Base-by-base conservation (phyloP, 2,329 filamentous ascomycete species). In the Colletotrichum euphorbiae region DNA sequence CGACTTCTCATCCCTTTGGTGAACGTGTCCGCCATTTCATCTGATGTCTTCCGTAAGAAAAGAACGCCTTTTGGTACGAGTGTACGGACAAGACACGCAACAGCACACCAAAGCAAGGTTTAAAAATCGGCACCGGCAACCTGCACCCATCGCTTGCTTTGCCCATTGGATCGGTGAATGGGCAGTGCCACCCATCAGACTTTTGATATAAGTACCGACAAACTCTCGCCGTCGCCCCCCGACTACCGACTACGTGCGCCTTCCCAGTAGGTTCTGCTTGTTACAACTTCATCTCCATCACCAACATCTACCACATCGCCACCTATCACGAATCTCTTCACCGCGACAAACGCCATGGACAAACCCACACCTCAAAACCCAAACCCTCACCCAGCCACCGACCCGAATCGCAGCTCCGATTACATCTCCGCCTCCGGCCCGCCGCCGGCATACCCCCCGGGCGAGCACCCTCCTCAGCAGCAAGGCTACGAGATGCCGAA, bases 191-290 rank as follows among this genome's bases (percentile, higher is more conserved):
- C 46, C 36, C 62, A 46, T 61, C 38, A 8, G 31, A 45, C 38
- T 38, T 31, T 61, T 15, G 56, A 61, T 65, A 65, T 65, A 65
- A 65, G 56, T 61, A 42, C 28, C 46, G 40, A 28, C 38, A 52
- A 61, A 65, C 56, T 61, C 56, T 61, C 19, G 11, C 45, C 21
- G 1, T 13, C 19, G 6, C n/a, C 17, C 36, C 42, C 24, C n/a
- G n/a, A 5, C 24, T n/a, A n/a, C 24, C 42, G n/a, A 6, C 17
- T 13, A 55, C 45, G 2, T 13, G 24, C 36, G 2, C 6, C 45
- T 17, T 48, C 60, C 33, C 15, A 24, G 6, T 43, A 21, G 17
- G 24, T 38, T 19, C 3, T 50, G 2, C 28, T 21, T 59, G 17
- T n/a, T 2, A 17, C 8, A 2, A 28, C 6, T 12, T 12, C 3